These are phyloP conservation scores for Nyctanthes arbortristis DNA, from an alignment of 257 asterid species.

Conservation along the genomic window DNA sequence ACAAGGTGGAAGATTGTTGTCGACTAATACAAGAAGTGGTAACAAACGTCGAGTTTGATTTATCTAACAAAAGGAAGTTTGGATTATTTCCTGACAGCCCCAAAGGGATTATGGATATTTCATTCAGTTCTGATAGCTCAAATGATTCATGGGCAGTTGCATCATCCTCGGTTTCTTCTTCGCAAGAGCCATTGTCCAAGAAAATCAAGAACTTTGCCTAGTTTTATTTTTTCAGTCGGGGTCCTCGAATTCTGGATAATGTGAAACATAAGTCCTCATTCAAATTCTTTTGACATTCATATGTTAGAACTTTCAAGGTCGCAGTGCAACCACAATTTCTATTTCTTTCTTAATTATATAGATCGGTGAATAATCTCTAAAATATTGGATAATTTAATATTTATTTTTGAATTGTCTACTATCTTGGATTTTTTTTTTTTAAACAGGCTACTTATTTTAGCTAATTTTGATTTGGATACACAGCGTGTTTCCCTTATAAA, in stretches of 20 bases:
- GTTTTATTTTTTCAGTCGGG: not conserved
- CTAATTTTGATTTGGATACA: too few relatives aligned
- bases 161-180: slow-evolving; percentile 52
- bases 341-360: slow-evolving; percentile 1
- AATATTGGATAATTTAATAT: slow-evolving; percentile 34
- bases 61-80: slow-evolving; percentile 52
- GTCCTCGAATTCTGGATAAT: not conserved
- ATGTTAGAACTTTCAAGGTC: too few relatives aligned
- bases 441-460: too few relatives aligned
- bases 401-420: slow-evolving; percentile 31
- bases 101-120: slow-evolving; percentile 62
- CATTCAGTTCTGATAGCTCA: slow-evolving; percentile 59
- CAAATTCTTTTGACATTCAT: not conserved
- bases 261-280: not conserved
- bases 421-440: slow-evolving; percentile 37
- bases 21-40: slow-evolving; percentile 55
- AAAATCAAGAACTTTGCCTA: slow-evolving; percentile 32
- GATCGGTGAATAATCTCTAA: slow-evolving; percentile 20
- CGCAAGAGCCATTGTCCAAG: slow-evolving; percentile 69
- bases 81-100: slow-evolving; percentile 66
- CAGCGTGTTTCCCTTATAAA: too few relatives aligned
- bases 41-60: slow-evolving; percentile 28
- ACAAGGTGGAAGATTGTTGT: slow-evolving; percentile 62
- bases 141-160: slow-evolving; percentile 51
- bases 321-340: slow-evolving; percentile 6